Conservation (phyloP, 2,329 filamentous ascomycete genomes). For the Aspergillus fijiensis region DNA sequence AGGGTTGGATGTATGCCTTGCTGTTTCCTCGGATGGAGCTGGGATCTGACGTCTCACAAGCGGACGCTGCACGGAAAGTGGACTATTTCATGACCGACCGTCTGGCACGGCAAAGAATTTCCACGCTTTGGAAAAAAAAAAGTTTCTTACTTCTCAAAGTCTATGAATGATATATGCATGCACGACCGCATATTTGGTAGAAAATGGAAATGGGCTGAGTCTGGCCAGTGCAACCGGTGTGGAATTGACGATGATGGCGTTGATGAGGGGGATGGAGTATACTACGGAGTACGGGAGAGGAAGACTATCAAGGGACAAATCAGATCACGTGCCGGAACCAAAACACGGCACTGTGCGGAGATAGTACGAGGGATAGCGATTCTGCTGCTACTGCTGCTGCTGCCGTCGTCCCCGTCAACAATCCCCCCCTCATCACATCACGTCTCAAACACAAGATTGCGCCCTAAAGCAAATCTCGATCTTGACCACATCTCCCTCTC, state of each 20-base stretch:
- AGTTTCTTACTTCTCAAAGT: slow-evolving; percentile 2
- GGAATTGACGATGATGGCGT: neutral
- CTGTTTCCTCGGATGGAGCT: slow-evolving; percentile 4
- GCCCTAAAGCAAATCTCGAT: neutral
- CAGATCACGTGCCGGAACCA: neutral
- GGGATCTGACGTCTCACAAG: slow-evolving; percentile 19
- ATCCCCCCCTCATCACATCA: neutral
- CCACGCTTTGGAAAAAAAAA: neutral
- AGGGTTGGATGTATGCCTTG: slow-evolving; percentile 14
- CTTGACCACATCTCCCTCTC: too few species aligned
- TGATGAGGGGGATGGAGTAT: neutral
- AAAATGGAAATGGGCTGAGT: neutral
- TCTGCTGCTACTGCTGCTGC: neutral
- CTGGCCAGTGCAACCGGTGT: neutral
- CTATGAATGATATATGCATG: slow-evolving; percentile 16
- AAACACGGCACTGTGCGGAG: too few species aligned
- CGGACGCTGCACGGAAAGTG: slow-evolving; percentile 1
- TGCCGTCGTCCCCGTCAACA: neutral
- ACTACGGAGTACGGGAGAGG: too few species aligned
- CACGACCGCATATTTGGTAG: neutral
- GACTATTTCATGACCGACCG: slow-evolving; percentile 5
- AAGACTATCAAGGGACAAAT: neutral
- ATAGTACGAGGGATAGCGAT: too few species aligned
- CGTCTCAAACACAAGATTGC: neutral
- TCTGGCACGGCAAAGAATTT: neutral